Evolutionary conservation across 768 basidiomycete species (phyloP), one percentile per base, ranked within the genome.

Genomic region (Inosperma sp.): DNA sequence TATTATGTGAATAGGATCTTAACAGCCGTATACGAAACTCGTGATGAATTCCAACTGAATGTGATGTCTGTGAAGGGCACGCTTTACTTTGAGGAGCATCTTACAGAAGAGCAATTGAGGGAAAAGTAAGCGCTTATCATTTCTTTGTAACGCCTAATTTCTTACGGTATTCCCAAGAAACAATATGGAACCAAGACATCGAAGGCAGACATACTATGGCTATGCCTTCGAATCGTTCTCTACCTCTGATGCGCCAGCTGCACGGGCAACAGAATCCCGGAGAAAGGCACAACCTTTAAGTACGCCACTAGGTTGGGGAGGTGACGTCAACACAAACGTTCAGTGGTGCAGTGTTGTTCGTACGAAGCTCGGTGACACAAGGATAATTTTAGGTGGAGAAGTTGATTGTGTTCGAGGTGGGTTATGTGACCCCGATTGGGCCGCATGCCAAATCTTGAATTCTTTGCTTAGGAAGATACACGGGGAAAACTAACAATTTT

Each of bases 281-380:
- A 8, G 29, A 3, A 23, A n/a, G 17, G 26, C 4, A 16, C 23
- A 39, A 16, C 4, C 42, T 19, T 43, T 30, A 14, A 63, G 66
- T 12, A 65, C 65, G 26, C 71, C 71, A n/a, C 54, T 62, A 3
- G 86, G 83, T 2, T 91, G 86, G 86, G 79, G 88, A 47, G 84
- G 84, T 1, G 83, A 88, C 53, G 89, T 93, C 10, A 77, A 94
- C 62, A 93, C 90, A 9, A 92, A 92, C 58, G 78, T 88, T 0
- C 90, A 93, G 58, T 93, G 91, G 91, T 93, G 92, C 60, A 83
- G 81, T 53, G 84, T 95, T 45, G 86, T 92, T 37, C 88, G 89
- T 65, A 91, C 89, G 4, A 90, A 88, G 54, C 76, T 93, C 21
- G 88, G 84, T 0, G 75, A 81, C 49, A 78, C 74, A 22, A 73